phyloP scores from a whole-genome alignment of 2,329 filamentous ascomycete species.

The Chaetomium globosum region DNA sequence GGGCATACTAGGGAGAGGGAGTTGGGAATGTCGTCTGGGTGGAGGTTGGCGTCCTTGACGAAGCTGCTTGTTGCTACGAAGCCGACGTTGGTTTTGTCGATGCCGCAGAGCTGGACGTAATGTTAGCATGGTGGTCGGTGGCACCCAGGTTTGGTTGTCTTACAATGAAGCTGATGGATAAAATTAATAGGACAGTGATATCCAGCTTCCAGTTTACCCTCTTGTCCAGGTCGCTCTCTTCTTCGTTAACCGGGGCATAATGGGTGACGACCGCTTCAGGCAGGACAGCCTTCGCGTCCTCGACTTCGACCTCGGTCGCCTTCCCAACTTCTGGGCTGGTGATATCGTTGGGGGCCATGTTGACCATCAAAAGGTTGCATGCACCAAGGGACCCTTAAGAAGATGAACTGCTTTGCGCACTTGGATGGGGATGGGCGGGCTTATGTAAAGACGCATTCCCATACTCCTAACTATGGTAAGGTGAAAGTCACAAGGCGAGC shows the following conservation, averaged over 20 bases:
- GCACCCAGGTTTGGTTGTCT: neutral
- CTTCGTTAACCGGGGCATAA: slow-evolving; percentile 4
- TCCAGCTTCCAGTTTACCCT: slow-evolving; percentile 14
- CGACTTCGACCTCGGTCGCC: neutral
- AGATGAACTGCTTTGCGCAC: neutral
- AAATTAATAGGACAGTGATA: neutral
- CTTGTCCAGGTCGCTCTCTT: slow-evolving; percentile 5
- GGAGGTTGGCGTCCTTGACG: slow-evolving; percentile 15
- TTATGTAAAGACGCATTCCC: neutral
- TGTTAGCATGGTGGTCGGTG: neutral
- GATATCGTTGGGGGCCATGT: neutral
- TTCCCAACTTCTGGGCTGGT: neutral
- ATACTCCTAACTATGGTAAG: neutral
- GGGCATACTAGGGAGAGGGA: slow-evolving; percentile 5
- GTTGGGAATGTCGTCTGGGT: slow-evolving; percentile 17
- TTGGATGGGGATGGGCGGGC: neutral
- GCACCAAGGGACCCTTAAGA: neutral
- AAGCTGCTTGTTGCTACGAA: slow-evolving; percentile 17
- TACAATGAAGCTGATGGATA: slow-evolving; percentile 17
- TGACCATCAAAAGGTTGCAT: neutral
- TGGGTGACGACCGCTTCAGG: neutral
- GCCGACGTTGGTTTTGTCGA: slow-evolving; percentile 20
- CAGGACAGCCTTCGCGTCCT: neutral
- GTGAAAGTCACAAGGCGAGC: neutral
- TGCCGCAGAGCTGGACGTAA: slow-evolving; percentile 14